phyloP scores from a whole-genome alignment of 2,329 filamentous ascomycete species.

The Balansia obtecta region DNA sequence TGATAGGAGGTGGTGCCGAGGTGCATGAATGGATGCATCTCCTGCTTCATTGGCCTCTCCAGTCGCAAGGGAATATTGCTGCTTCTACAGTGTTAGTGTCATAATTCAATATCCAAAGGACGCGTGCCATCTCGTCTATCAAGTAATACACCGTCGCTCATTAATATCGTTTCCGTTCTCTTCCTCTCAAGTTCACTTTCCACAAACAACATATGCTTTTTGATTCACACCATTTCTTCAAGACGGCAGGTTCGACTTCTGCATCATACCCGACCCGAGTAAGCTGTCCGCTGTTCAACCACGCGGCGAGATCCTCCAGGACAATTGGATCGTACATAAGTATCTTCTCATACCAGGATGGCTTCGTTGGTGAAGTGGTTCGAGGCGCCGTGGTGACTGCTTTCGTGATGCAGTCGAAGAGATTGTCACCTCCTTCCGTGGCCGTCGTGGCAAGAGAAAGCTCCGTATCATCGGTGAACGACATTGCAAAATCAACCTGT shows the following conservation, averaged over 20 bases:
- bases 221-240: slow-evolving; percentile 83
- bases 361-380: slow-evolving; percentile 34
- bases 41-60: too few species aligned
- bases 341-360: slow-evolving; percentile 86
- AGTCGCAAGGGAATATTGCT: not conserved
- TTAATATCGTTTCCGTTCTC: slow-evolving; percentile 32
- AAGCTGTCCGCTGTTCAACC: slow-evolving; percentile 66
- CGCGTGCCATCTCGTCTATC: not conserved
- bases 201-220: slow-evolving; percentile 76
- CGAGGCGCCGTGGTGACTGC: slow-evolving; percentile 40
- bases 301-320: slow-evolving; percentile 70
- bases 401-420: slow-evolving; percentile 42
- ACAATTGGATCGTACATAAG: slow-evolving; percentile 86
- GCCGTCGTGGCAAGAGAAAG: slow-evolving; percentile 26
- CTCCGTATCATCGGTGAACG: slow-evolving; percentile 32
- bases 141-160: not conserved
- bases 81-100: not conserved
- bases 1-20: too few species aligned
- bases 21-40: too few species aligned
- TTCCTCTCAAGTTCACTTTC: slow-evolving; percentile 42
- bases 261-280: slow-evolving; percentile 50
- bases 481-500: slow-evolving; percentile 29
- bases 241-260: slow-evolving; percentile 49
- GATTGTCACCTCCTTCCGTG: slow-evolving; percentile 27
- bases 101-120: not conserved